phyloP scores from a whole-genome alignment of 768 basidiomycete genomes.

The Cubamyces lactineus region DNA sequence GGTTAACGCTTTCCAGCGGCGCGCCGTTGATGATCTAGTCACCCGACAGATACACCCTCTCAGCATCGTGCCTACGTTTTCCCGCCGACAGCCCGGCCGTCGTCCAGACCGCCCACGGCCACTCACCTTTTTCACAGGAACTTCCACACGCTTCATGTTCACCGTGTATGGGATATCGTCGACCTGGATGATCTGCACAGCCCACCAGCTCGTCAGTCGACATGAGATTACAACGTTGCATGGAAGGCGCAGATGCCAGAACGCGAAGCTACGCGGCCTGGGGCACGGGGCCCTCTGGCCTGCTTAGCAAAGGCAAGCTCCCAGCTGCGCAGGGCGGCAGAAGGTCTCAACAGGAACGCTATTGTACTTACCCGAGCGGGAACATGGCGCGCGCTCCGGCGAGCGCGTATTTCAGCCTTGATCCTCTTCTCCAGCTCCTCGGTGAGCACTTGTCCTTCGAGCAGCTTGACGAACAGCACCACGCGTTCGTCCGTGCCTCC shows the following conservation, averaged over 20 bases:
- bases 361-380: slow-evolving; percentile 60
- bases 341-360: slow-evolving; percentile 11
- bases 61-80: slow-evolving; percentile 6
- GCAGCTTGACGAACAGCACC: slow-evolving; percentile 72
- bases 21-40: slow-evolving; percentile 79
- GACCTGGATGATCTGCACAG: slow-evolving; percentile 65
- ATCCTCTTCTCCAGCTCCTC: slow-evolving; percentile 57
- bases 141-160: slow-evolving; percentile 82
- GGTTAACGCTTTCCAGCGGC: slow-evolving; percentile 66
- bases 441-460: slow-evolving; percentile 51
- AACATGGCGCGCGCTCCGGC: slow-evolving; percentile 75
- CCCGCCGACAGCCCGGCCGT: slow-evolving; percentile 2
- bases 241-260: slow-evolving; percentile 7
- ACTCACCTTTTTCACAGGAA: slow-evolving; percentile 71
- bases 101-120: neutral
- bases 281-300: slow-evolving; percentile 6
- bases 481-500: slow-evolving; percentile 75
- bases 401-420: slow-evolving; percentile 59
- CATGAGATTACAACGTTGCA: slow-evolving; percentile 30
- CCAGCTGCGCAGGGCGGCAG: slow-evolving; percentile 11
- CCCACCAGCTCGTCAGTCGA: slow-evolving; percentile 5
- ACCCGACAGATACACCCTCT: slow-evolving; percentile 4
- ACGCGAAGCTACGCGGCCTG: neutral
- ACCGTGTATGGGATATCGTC: slow-evolving; percentile 77
- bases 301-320: neutral